A percentile compares a stretch with the other conserved stretches of the same genome.
Conservation (phyloP, 1,284 basidiomycete species). For the Papiliotrema flavescens region DNA sequence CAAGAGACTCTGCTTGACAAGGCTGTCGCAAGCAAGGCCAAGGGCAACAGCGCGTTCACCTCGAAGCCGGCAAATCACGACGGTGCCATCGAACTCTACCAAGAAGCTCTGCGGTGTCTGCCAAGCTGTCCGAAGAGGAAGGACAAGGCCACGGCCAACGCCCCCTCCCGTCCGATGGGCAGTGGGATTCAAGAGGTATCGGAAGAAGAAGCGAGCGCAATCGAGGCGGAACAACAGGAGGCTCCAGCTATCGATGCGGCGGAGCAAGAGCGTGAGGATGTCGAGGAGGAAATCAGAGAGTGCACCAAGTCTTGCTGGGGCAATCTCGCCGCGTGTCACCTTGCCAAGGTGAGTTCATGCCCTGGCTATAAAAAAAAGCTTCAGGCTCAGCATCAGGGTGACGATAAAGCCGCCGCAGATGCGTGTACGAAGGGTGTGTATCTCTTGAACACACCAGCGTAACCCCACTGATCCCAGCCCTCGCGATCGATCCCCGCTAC, state of each 20-base stretch:
- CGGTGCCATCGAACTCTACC: constrained; percentile 29
- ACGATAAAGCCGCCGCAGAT: constrained; percentile 49
- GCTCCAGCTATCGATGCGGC: background rate
- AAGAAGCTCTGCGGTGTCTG: constrained; percentile 27
- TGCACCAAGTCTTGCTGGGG: constrained; percentile 40
- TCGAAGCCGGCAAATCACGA: constrained; percentile 25
- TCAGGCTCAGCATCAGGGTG: constrained; percentile 45
- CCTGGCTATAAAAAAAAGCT: background rate
- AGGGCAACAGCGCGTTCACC: constrained; percentile 40
- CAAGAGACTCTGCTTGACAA: constrained; percentile 23
- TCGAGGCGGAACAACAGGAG: constrained; percentile 15
- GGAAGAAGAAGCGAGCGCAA: constrained; percentile 39
- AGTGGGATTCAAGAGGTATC: constrained; percentile 39
- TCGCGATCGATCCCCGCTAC: constrained; percentile 78
- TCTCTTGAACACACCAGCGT: background rate
- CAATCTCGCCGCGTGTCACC: constrained; percentile 41
- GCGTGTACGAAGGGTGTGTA: constrained; percentile 42
- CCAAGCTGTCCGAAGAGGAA: constrained; percentile 10
- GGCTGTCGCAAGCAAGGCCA: constrained; percentile 25
- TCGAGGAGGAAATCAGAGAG: constrained; percentile 27
- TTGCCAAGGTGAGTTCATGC: constrained; percentile 22
- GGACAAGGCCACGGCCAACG: background rate
- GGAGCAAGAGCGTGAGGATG: constrained; percentile 16
- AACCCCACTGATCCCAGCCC: constrained; percentile 54
- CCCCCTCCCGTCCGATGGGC: background rate